Conservation (phyloP, 139 green algal species). For the Coccomyxa sp. region DNA sequence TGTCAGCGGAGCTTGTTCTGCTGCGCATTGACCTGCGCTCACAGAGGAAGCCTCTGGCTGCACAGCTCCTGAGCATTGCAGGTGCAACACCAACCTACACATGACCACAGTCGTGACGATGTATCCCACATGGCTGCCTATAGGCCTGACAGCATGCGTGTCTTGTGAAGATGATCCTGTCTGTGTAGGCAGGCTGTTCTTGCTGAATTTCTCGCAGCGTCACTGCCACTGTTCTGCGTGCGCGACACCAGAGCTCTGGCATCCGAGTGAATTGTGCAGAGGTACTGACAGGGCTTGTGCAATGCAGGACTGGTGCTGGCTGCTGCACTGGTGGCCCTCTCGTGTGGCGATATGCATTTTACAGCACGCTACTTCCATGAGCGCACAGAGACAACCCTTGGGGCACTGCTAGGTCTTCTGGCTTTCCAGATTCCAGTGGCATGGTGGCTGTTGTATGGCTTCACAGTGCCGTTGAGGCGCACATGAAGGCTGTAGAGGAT, state of each 20-base stretch:
- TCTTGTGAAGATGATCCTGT: neutral
- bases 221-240: neutral
- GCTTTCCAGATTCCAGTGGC: neutral
- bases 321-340: constrained; percentile 2
- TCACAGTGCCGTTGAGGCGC: neutral
- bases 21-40: neutral
- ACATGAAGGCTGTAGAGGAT: too few relatives aligned
- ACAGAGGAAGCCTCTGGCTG: neutral
- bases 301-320: neutral
- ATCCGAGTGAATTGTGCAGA: too few relatives aligned
- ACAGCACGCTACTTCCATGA: constrained; percentile 17
- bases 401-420: neutral
- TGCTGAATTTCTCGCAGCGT: neutral
- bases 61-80: neutral
- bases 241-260: neutral
- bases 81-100: neutral
- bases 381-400: neutral
- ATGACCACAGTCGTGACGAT: neutral
- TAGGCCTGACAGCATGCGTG: neutral
- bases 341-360: constrained; percentile 17
- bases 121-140: neutral
- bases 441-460: neutral
- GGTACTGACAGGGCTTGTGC: neutral
- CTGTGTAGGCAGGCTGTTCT: neutral
- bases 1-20: constrained; percentile 10